Evolutionary conservation across 306 rosid genomes (phyloP).

Genomic region (Sindora glabra): DNA sequence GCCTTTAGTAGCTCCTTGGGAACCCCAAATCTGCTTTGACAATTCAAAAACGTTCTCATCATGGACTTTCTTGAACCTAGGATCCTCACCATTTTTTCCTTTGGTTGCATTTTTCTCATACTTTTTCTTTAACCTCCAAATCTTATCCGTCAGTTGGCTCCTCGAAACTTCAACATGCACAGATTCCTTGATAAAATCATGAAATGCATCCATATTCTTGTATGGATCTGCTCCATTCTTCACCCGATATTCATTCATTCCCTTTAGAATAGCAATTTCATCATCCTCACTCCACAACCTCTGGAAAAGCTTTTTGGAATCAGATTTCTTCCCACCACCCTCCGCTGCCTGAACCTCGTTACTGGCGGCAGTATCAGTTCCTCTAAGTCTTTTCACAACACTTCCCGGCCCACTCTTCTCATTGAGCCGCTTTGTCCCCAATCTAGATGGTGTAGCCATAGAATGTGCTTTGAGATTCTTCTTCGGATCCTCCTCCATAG

Average conservation of each 20-base stretch:
- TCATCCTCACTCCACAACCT: constrained; percentile 61
- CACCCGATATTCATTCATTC: constrained; percentile 27
- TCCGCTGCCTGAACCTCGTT: neutral
- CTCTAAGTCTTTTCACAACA: constrained; percentile 16
- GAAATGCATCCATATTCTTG: constrained; percentile 20
- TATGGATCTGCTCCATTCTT: constrained; percentile 29
- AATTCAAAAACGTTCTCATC: constrained; percentile 27
- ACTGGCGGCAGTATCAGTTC: neutral
- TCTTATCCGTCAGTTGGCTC: constrained; percentile 40
- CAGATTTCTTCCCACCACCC: constrained; percentile 24
- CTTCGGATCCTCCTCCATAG: constrained; percentile 29
- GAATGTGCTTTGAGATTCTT: neutral
- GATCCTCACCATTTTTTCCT: constrained; percentile 28
- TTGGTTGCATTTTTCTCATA: constrained; percentile 6
- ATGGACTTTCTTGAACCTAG: constrained; percentile 20
- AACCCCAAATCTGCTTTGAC: constrained; percentile 52
- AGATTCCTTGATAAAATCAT: constrained; percentile 39
- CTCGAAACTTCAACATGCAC: constrained; percentile 28
- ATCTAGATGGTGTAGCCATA: constrained; percentile 10
- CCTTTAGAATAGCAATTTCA: constrained; percentile 35
- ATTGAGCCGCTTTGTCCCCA: constrained; percentile 13
- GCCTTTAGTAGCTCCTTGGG: constrained; percentile 22
- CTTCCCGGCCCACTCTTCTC: neutral
- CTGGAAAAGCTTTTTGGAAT: constrained; percentile 36
- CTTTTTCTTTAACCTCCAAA: constrained; percentile 53